Evolutionary conservation across 306 rosid genomes (phyloP).

Genomic region (Pyrus betulifolia): DNA sequence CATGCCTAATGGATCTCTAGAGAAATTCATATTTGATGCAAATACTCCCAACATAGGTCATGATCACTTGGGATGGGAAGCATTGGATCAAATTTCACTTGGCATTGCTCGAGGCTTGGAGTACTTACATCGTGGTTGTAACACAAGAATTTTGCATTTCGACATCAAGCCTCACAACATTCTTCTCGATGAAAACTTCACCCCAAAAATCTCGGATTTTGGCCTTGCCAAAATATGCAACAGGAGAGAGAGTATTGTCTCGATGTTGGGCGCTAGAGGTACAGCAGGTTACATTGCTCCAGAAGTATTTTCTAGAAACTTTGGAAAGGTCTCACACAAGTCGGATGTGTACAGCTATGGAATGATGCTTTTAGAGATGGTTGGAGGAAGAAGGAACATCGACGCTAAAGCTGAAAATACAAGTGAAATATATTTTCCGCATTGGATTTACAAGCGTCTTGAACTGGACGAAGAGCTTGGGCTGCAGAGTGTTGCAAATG

Average conservation of each 20-base stretch:
- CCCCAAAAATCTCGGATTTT: slow-evolving; percentile 34
- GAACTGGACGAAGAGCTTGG: slow-evolving; percentile 20
- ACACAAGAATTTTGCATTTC: slow-evolving; percentile 36
- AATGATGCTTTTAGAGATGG: background rate
- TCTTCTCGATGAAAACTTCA: slow-evolving; percentile 14
- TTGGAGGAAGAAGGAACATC: slow-evolving; percentile 15
- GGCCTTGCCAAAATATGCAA: slow-evolving; percentile 38
- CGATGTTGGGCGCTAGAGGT: slow-evolving; percentile 24
- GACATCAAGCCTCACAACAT: slow-evolving; percentile 39
- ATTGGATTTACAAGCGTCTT: slow-evolving; percentile 27
- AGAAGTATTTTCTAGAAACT: no score
- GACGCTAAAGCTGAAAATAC: background rate
- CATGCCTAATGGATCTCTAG: slow-evolving; percentile 45
- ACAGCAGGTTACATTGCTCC: slow-evolving; percentile 13
- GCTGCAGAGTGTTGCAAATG: background rate
- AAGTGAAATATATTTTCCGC: slow-evolving; percentile 34
- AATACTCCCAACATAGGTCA: background rate
- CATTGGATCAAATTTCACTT: slow-evolving; percentile 16
- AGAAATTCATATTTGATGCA: slow-evolving; percentile 32
- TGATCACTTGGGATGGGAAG: slow-evolving; percentile 18
- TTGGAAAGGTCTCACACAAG: slow-evolving; percentile 2
- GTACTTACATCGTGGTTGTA: slow-evolving; percentile 32
- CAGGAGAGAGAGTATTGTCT: slow-evolving; percentile 19
- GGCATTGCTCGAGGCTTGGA: slow-evolving; percentile 41
- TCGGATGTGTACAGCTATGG: slow-evolving; percentile 30